Evolutionary conservation across 305 asterid species (phyloP).

Genomic region (Fraxinus dipetala): DNA sequence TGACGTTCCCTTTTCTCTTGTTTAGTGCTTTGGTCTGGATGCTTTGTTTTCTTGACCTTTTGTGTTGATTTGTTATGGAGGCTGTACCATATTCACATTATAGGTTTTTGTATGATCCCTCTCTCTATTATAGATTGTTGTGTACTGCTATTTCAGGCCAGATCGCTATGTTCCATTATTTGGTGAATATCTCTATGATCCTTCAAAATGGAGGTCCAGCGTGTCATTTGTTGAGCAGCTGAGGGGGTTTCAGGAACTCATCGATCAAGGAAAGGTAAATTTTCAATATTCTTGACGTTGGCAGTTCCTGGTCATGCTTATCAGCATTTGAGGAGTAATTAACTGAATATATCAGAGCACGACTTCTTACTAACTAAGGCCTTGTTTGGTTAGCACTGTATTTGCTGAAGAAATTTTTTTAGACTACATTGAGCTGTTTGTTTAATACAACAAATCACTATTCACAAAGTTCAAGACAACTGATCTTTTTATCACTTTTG

Average conservation of each 20-base stretch:
- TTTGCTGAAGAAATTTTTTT: background rate
- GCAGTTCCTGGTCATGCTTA: slow-evolving; percentile 16
- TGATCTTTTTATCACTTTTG: background rate
- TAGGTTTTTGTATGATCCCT: background rate
- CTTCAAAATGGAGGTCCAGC: slow-evolving; percentile 81
- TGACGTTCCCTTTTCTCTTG: background rate
- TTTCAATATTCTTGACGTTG: background rate
- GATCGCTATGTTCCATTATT: slow-evolving; percentile 83
- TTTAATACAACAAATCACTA: background rate
- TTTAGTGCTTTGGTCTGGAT: background rate
- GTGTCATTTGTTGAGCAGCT: slow-evolving; percentile 77
- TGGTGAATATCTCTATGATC: slow-evolving; percentile 67
- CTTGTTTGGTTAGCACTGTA: background rate
- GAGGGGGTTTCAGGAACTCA: slow-evolving; percentile 73
- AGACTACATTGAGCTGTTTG: background rate
- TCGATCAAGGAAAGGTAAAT: slow-evolving; percentile 80
- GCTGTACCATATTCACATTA: background rate
- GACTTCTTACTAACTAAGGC: background rate
- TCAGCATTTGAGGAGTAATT: slow-evolving; percentile 6
- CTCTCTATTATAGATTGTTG: background rate
- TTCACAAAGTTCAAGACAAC: slow-evolving; percentile 1
- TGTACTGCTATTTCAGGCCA: slow-evolving; percentile 58
- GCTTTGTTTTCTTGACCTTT: background rate
- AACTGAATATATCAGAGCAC: background rate
- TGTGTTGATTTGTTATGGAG: background rate